These are phyloP conservation scores for Eruca vesicaria DNA, from an alignment of 441 rosid genomes.

Conservation along the genomic window DNA sequence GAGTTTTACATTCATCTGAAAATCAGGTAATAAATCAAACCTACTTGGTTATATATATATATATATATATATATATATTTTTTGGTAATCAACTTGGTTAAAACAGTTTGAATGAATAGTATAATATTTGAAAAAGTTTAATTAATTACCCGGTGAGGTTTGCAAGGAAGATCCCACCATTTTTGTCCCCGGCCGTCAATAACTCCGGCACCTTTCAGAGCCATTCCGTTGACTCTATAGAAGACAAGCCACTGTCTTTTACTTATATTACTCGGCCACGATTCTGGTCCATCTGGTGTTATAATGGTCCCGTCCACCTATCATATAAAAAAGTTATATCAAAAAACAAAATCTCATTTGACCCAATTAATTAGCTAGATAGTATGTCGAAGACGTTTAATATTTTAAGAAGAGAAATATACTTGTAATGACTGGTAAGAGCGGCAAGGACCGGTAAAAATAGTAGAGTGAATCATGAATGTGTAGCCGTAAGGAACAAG, in stretches of 20 bases:
- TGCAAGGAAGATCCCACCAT: constrained; percentile 99
- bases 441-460: constrained; percentile 89
- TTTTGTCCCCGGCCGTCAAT: constrained; percentile 85
- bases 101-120: background rate
- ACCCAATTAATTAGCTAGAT: background rate
- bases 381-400: background rate
- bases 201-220: constrained; percentile 63
- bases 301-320: constrained; percentile 66
- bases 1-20: background rate
- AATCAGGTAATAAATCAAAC: background rate
- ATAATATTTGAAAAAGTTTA: background rate
- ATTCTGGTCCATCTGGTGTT: constrained; percentile 90
- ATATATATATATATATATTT: too few relatives aligned
- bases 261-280: constrained; percentile 68
- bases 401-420: constrained; percentile 9
- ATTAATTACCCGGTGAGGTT: constrained; percentile 76
- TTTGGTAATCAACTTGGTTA: background rate
- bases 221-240: constrained; percentile 62
- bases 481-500: constrained; percentile 61
- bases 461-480: constrained; percentile 78
- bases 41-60: too few relatives aligned
- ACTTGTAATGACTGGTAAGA: constrained; percentile 64
- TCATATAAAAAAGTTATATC: background rate
- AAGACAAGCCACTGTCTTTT: constrained; percentile 92
- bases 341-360: background rate